Evolutionary conservation across 2,329 filamentous ascomycete species (phyloP), one percentile per base, ranked within the genome.

Genomic region (Cladophialophora bantiana): DNA sequence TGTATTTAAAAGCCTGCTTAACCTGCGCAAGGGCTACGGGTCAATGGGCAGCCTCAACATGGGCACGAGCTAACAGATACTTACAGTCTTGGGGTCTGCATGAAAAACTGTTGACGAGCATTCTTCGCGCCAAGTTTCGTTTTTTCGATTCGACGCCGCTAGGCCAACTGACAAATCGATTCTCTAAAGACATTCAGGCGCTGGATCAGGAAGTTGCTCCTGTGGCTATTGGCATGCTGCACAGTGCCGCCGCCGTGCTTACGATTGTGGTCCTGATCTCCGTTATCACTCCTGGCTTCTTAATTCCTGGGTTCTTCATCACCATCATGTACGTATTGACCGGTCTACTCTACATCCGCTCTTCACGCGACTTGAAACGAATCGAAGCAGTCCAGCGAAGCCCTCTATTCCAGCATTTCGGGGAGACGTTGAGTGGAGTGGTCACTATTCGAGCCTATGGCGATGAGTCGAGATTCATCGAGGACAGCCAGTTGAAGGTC

Each of bases 121-220:
- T 99, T 31, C 90, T 92, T 13, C 89, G 94, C 72, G 95, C 95
- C 35, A 94, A 93, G 77, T 98, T 99, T 84, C 93, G 92, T 76
- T 99, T 99, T 82, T 99, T 99, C 75, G 95, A 99, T 75, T 91
- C 94, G 1, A 99, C 95, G 0, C 95, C 95, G 2, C 86, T 98
- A 0, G 95, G 95, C 12, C 94, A 97, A 79, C 85, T 99, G 74
- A 98, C 98, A 90, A 99, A 99, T 79, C 89, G 95, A 20, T 99
- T 99, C 81, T 98, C 94, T 77, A 98, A 98, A 79, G 95, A 99
- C 77, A 87, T 99, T 13, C 94, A 99, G 77, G 89, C 93, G 10
- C 86, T 99, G 20, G 95, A 99, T 73, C 95, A 99, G 77, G 95
- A 99, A 78, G 92, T 99, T 65, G 94, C 95, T 0, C 93, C 94